These are phyloP conservation scores for Malassezia dermatis DNA, from an alignment of 1,284 basidiomycete genomes.

Conservation along the genomic window DNA sequence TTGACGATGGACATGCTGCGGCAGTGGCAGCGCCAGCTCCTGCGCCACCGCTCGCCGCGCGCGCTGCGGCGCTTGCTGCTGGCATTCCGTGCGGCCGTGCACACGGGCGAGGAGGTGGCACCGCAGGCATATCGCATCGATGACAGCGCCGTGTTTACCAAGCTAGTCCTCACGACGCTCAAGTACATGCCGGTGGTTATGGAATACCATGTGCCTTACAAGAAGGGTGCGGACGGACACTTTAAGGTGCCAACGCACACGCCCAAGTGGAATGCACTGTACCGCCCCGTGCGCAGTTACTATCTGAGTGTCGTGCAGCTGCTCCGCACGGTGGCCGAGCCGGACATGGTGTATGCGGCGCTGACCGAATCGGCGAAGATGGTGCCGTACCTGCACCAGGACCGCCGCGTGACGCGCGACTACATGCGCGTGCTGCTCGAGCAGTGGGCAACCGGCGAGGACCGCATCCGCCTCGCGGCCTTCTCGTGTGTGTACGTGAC, in stretches of 20 bases:
- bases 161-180: conserved; percentile 74
- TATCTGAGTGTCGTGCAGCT: conserved; percentile 38
- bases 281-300: conserved; percentile 70
- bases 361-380: conserved; percentile 41
- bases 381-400: conserved; percentile 39
- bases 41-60: conserved; percentile 76
- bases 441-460: conserved; percentile 63
- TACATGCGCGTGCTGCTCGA: conserved; percentile 40
- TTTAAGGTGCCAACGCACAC: conserved; percentile 51
- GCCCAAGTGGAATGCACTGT: conserved; percentile 56
- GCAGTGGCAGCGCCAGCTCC: conserved; percentile 79
- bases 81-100: conserved; percentile 42
- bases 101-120: conserved; percentile 26
- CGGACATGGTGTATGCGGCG: conserved; percentile 54
- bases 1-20: conserved; percentile 66
- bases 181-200: conserved; percentile 85
- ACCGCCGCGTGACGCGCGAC: conserved; percentile 33
- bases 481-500: conserved; percentile 66
- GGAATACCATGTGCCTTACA: conserved; percentile 75
- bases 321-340: conserved; percentile 35
- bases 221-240: conserved; percentile 50
- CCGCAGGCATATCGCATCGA: conserved; percentile 32
- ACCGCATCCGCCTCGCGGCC: conserved; percentile 72
- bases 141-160: conserved; percentile 59
- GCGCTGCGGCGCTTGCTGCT: conserved; percentile 70